Conservation (phyloP, 345 rosid species). For the Trapa bicornis region DNA sequence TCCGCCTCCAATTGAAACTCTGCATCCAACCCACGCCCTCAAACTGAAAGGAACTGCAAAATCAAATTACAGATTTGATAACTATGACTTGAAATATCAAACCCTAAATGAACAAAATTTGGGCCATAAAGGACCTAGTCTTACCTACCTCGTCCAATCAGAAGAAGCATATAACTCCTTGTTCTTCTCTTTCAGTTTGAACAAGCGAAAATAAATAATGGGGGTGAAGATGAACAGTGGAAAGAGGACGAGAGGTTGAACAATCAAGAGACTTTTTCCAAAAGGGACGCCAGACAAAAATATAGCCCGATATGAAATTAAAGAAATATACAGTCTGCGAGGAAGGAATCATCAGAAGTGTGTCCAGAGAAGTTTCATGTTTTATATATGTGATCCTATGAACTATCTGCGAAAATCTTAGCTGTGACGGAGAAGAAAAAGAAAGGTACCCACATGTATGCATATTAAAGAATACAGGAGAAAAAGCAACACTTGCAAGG, state of each 20-base stretch:
- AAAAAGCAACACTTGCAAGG: background rate
- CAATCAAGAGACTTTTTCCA: background rate
- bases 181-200: background rate
- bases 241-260: background rate
- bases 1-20: background rate
- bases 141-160: background rate
- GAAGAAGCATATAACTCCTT: background rate
- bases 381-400: background rate
- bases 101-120: background rate
- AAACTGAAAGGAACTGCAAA: background rate
- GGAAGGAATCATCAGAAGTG: background rate
- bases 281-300: background rate
- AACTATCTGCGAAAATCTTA: slow-evolving; percentile 2
- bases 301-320: background rate
- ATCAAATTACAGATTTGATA: background rate
- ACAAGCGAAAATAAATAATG: background rate
- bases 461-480: background rate
- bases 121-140: background rate
- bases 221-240: background rate
- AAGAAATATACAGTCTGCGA: background rate
- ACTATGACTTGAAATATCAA: background rate
- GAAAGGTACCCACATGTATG: background rate
- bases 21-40: background rate
- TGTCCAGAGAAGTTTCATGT: background rate
- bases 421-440: background rate